These are phyloP conservation scores for Sungouiella thailandica DNA, from an alignment of 805 yeast species.

Conservation along the genomic window DNA sequence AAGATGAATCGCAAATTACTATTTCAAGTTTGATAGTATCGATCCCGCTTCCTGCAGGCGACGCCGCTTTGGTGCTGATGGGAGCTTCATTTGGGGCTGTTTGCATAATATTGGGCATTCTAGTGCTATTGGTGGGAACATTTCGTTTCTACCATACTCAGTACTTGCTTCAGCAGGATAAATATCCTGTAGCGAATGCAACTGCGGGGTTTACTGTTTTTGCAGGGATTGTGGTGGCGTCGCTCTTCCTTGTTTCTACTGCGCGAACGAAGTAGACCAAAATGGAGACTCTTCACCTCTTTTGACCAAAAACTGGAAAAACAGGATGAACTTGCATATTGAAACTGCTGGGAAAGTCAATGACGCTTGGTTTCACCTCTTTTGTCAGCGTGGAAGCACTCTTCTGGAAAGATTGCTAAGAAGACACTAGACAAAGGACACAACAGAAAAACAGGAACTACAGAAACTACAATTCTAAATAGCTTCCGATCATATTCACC, in stretches of 20 bases:
- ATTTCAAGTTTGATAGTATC: background rate
- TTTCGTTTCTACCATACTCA: constrained; percentile 10
- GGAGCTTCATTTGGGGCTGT: constrained; percentile 8
- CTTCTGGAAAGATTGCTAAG: too few species aligned
- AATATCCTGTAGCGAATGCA: constrained; percentile 8
- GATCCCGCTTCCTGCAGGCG: constrained; percentile 2
- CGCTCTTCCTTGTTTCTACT: constrained; percentile 5
- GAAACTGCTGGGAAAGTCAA: too few species aligned
- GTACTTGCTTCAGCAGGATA: constrained; percentile 3
- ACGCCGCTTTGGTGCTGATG: background rate
- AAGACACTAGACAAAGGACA: too few species aligned
- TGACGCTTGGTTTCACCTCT: too few species aligned
- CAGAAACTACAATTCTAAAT: too few species aligned
- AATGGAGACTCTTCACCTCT: too few species aligned
- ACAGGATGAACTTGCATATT: too few species aligned
- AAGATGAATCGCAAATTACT: background rate
- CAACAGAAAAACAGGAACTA: too few species aligned
- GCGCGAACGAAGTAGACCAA: background rate
- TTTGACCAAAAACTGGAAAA: too few species aligned
- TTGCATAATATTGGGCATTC: constrained; percentile 8
- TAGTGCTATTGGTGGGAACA: constrained; percentile 7
- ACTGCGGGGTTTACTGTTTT: constrained; percentile 1
- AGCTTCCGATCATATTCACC: too few species aligned
- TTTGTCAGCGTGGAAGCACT: too few species aligned
- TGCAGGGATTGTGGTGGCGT: background rate